Evolutionary conservation across 2,329 filamentous ascomycete genomes (phyloP).

Genomic region (Aureobasidium pullulans): DNA sequence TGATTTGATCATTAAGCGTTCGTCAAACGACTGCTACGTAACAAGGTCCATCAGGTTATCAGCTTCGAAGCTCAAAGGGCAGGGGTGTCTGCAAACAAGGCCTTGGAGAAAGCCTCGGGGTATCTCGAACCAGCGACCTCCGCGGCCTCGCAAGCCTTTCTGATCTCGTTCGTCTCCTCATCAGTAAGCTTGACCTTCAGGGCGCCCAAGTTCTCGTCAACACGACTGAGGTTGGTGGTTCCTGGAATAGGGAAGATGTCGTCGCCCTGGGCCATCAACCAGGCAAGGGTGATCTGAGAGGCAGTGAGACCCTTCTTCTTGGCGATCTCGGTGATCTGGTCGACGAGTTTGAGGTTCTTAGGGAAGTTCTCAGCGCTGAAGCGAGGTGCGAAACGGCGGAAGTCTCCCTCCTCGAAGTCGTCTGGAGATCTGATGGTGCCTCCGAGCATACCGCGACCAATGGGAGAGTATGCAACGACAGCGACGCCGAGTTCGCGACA

Average conservation of each 20-base stretch:
- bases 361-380: constrained; percentile 47
- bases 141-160: constrained; percentile 28
- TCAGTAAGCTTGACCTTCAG: constrained; percentile 28
- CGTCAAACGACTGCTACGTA: neutral
- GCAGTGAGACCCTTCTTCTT: constrained; percentile 48
- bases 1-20: neutral
- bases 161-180: constrained; percentile 32
- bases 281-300: constrained; percentile 55
- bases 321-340: constrained; percentile 43
- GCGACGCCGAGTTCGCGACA: constrained; percentile 53
- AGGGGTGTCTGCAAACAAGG: constrained; percentile 30
- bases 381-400: constrained; percentile 41
- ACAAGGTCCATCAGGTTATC: neutral
- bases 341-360: constrained; percentile 50
- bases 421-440: constrained; percentile 38
- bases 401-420: constrained; percentile 44
- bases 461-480: constrained; percentile 51
- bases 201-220: constrained; percentile 39
- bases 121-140: constrained; percentile 32
- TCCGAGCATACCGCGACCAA: constrained; percentile 53
- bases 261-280: constrained; percentile 52
- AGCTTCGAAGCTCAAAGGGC: constrained; percentile 15
- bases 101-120: constrained; percentile 28
- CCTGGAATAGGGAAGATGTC: constrained; percentile 31
- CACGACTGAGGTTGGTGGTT: constrained; percentile 40